phyloP scores from a whole-genome alignment of 768 basidiomycete genomes.

The Russula olivacea region DNA sequence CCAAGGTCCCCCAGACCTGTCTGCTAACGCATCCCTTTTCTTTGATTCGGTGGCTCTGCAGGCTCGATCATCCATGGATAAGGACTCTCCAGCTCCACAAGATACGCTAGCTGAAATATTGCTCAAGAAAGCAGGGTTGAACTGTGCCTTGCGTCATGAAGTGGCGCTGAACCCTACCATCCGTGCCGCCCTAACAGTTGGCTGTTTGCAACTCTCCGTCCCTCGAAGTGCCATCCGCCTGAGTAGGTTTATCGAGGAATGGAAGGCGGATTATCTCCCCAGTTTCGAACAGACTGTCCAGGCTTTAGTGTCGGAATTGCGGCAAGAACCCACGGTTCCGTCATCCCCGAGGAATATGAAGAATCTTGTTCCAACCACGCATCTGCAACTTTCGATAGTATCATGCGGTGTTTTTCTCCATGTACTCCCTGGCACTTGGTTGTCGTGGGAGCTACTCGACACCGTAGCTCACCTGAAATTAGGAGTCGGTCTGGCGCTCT shows the following conservation, averaged over 20 bases:
- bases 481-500: slow-evolving; percentile 32
- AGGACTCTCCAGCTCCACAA: slow-evolving; percentile 38
- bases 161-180: slow-evolving; percentile 34
- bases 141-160: slow-evolving; percentile 45
- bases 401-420: slow-evolving; percentile 61
- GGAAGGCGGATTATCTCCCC: slow-evolving; percentile 75
- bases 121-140: slow-evolving; percentile 43
- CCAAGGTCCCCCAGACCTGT: slow-evolving; percentile 33
- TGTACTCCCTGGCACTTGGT: slow-evolving; percentile 85
- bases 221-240: slow-evolving; percentile 78
- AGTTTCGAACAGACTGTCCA: slow-evolving; percentile 63
- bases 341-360: slow-evolving; percentile 4
- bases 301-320: slow-evolving; percentile 58
- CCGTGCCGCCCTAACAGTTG: slow-evolving; percentile 42
- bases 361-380: slow-evolving; percentile 30
- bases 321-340: slow-evolving; percentile 28
- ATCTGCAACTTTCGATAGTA: slow-evolving; percentile 48
- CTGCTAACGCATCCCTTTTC: slow-evolving; percentile 43
- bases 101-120: slow-evolving; percentile 58
- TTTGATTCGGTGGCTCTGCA: slow-evolving; percentile 52
- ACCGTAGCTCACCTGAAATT: slow-evolving; percentile 42
- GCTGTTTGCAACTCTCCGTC: slow-evolving; percentile 49
- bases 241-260: slow-evolving; percentile 75
- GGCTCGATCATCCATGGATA: slow-evolving; percentile 48
- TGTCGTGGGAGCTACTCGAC: slow-evolving; percentile 63